These are phyloP conservation scores for Fusarium coicis DNA, from an alignment of 2,329 filamentous ascomycete species.

Conservation along the genomic window DNA sequence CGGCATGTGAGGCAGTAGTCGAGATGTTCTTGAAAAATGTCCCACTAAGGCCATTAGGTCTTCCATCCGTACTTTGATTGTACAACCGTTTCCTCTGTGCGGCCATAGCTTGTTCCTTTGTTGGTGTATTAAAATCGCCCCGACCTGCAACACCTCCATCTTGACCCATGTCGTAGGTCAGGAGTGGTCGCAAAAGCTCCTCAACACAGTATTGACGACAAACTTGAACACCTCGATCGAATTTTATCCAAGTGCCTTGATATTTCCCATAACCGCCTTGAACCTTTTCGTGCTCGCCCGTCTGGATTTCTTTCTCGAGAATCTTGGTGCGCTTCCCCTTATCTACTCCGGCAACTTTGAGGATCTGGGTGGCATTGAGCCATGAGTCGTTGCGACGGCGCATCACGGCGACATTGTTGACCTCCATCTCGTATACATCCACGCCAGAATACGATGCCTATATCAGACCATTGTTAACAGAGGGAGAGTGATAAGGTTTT, in stretches of 20 bases:
- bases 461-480: constrained; percentile 28
- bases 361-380: constrained; percentile 97
- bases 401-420: constrained; percentile 94
- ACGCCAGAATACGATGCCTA: constrained; percentile 93
- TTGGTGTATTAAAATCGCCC: constrained; percentile 89
- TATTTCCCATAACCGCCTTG: constrained; percentile 99
- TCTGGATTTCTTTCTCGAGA: constrained; percentile 96
- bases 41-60: constrained; percentile 75
- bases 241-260: constrained; percentile 98
- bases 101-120: constrained; percentile 98
- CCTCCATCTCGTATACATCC: constrained; percentile 98
- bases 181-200: constrained; percentile 76
- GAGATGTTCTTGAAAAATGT: constrained; percentile 99
- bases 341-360: constrained; percentile 96
- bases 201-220: constrained; percentile 84
- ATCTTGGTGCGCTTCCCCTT: constrained; percentile 99
- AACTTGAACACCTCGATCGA: constrained; percentile 90
- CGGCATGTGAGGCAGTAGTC: constrained; percentile 88
- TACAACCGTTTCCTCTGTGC: constrained; percentile 94
- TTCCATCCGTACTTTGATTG: constrained; percentile 73
- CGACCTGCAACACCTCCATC: constrained; percentile 78
- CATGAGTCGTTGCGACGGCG: constrained; percentile 93
- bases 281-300: constrained; percentile 97
- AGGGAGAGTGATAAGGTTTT: neutral
- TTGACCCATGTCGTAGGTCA: constrained; percentile 84